Evolutionary conservation across 2,329 filamentous ascomycete species (phyloP), one percentile per base, ranked within the genome.

Genomic region (Penicillium sp.): DNA sequence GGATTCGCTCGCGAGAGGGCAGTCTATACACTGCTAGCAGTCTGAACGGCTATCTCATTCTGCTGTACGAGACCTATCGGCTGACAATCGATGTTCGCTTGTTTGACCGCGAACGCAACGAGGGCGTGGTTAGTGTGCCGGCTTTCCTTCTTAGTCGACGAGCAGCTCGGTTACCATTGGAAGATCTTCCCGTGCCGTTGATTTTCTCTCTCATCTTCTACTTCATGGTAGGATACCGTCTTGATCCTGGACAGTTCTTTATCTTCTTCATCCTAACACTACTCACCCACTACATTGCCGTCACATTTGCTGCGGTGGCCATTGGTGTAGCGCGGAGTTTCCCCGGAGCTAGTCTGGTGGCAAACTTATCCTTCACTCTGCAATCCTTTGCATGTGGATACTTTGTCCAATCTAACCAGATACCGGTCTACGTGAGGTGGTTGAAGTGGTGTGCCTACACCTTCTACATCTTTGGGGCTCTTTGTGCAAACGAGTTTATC

Each of bases 371-470:
- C 0, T 91, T 86, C 62, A 92, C 89, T 0, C 61, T 91, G 19
- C 89, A 92, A 67, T 87, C 83, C 2, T 84, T 91, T 76, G 85
- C 85, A 0, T 90, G 88, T 60, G 89, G 89, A 1, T 91, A 87
- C 70, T 91, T 92, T 61, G 84, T 91, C 14, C 88, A 91, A 68
- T 80, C 81, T 11, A 84, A 89, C 50, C 84, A 86, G 5, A 88
- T 92, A 4, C 88, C 89, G 0, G 78, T 91, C 1, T 92, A 91
- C 63, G 84, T 90, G n/a, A 80, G 88, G 53, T 92, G 89, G 89
- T 75, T 89, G 1, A 91, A 90, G 57, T 77, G 73, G 74, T 68
- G 64, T 4, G 67, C 66, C 5, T 73, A 73, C 44, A 69, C 67
- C 0, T 70, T 66, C 67, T 91, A 91, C 64, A 82, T 81, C 0